These are phyloP conservation scores for maize (Zea mays) DNA, from an alignment of 176 grass and related monocot species.

Conservation along the genomic window DNA sequence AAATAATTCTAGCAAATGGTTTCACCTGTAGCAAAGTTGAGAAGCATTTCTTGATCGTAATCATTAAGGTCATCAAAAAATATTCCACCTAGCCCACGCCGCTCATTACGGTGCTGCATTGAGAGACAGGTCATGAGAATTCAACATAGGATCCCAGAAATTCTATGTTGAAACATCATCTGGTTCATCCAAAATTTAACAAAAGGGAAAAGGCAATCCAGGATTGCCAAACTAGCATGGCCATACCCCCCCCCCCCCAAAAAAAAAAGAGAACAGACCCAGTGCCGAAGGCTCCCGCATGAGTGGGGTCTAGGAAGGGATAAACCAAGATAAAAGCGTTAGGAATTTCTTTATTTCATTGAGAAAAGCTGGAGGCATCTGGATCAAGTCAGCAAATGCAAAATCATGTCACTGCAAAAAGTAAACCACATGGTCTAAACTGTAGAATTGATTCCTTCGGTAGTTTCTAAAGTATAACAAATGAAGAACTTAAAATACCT, in stretches of 20 bases:
- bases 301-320: too few species aligned
- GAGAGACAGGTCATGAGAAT: constrained; percentile 3
- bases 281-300: too few species aligned
- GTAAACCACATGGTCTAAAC: too few species aligned
- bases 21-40: constrained; percentile 78
- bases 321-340: neutral
- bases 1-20: too few species aligned
- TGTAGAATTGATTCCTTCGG: too few species aligned
- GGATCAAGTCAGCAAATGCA: neutral
- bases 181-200: neutral
- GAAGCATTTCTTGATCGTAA: constrained; percentile 98
- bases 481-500: constrained; percentile 31
- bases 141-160: neutral
- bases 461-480: too few species aligned
- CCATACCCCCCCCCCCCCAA: too few species aligned
- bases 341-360: neutral
- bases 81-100: constrained; percentile 93
- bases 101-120: constrained; percentile 82
- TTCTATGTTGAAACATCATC: neutral
- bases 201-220: too few species aligned
- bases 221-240: too few species aligned
- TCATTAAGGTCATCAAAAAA: constrained; percentile 97
- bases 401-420: neutral
- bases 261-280: too few species aligned
- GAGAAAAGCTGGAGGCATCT: neutral